Percentiles rank a stretch among this genome's conserved stretches.
Evolutionary conservation across 2,329 filamentous ascomycete species (phyloP).

Genomic region (Bertia moriformis): DNA sequence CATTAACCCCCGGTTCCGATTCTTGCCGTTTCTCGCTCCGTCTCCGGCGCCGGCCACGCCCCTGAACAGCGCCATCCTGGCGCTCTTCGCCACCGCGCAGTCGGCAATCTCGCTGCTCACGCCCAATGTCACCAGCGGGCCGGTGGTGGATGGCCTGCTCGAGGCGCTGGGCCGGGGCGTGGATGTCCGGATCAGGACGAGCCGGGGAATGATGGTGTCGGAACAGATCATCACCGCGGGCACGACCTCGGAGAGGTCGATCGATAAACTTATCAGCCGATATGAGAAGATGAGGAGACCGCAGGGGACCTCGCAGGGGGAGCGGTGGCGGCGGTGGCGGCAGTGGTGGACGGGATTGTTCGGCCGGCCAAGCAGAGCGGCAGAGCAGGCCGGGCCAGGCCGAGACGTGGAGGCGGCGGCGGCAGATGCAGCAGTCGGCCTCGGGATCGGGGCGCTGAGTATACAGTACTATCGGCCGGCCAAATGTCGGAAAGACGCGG

Average conservation of each 20-base stretch:
- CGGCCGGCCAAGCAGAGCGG: too few relatives aligned
- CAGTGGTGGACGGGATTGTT: constrained; percentile 4
- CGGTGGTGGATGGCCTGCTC: constrained; percentile 47
- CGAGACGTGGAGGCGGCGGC: constrained; percentile 6
- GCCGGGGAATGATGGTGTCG: constrained; percentile 56
- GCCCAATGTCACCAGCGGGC: constrained; percentile 59
- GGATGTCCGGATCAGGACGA: constrained; percentile 53
- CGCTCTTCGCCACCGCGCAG: constrained; percentile 41
- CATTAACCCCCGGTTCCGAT: constrained; percentile 47
- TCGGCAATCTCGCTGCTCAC: constrained; percentile 55
- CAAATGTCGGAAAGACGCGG: constrained; percentile 15
- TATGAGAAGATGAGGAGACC: constrained; percentile 12
- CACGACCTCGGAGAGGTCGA: constrained; percentile 54
- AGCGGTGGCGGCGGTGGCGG: too few relatives aligned
- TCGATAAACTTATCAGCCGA: constrained; percentile 40
- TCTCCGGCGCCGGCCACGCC: constrained; percentile 44
- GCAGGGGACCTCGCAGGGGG: constrained; percentile 3
- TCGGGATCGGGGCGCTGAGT: constrained; percentile 3
- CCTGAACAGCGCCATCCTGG: constrained; percentile 50
- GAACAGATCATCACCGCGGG: constrained; percentile 72
- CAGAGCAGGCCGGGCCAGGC: too few relatives aligned
- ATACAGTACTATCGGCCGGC: constrained; percentile 12
- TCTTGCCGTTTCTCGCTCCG: constrained; percentile 36
- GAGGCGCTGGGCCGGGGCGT: constrained; percentile 51
- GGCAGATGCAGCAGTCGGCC: not conserved